Base-by-base conservation (phyloP, 257 asterid species). In the Knoxia roxburghii region DNA sequence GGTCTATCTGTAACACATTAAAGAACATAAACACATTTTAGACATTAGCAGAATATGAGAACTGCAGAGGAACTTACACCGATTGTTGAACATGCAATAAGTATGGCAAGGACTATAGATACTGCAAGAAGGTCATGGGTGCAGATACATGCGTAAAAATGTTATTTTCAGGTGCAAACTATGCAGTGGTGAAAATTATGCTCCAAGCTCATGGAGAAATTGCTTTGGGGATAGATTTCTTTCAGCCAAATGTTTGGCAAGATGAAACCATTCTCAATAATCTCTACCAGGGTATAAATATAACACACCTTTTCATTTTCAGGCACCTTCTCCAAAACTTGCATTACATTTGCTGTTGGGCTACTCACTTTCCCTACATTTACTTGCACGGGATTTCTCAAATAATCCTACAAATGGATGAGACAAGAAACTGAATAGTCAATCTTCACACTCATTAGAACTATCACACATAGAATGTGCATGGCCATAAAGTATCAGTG, bases 281-380 rank as follows among this genome's bases (percentile, higher is more conserved):
- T 8, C 24, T 37, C 27, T 50, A 53, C 18, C 68, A 29, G 41
- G 23, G 62, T 26, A 64, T 64, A 7, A 67, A 67, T 51, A 49
- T 57, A 52, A 68, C 85, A 70, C 76, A 88, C 97, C 96, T 90
- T 90, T 76, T 88, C 96, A 67, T 73, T 86, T 73, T 90, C 97
- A 27, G 85, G 78, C 61, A 90, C 93, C 82, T 88, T 88, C 87
- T 83, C 92, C 89, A 90, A 77, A 72, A 39, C 57, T 64, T 90
- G 97, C 56, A 89, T 80, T 37, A 90, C 97, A 72, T 86, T 90
- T 64, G 93, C 85, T 14, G 93, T 85, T 13, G 97, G 97, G 80
- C 96, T 85, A 77, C 97, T 86, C 57, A 90, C 90, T 83, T 90
- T 90, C 68, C 97, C 96, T 63, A 90, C 97, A 79, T 82, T 90